Evolutionary conservation across 176 grass and related monocot genomes (phyloP).

Genomic region (Hyparrhenia diplandra): DNA sequence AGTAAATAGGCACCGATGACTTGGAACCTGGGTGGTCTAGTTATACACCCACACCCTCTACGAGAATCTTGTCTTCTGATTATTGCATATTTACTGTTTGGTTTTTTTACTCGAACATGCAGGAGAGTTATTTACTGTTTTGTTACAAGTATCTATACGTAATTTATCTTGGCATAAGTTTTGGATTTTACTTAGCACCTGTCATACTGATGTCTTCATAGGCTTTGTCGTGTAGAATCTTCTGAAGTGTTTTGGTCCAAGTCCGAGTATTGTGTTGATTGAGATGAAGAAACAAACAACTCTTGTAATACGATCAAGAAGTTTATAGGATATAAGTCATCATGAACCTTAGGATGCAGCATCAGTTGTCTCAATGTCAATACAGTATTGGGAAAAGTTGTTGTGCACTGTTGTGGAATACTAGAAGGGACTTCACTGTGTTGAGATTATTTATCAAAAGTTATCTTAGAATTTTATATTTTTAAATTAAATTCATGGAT

Average conservation of each 20-base stretch:
- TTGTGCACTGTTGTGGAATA: not conserved
- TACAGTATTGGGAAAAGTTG: conserved; percentile 7
- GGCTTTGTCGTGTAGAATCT: not conserved
- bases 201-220: not conserved
- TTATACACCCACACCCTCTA: not conserved
- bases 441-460: not conserved
- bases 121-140: not conserved
- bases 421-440: not conserved
- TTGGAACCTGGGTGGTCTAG: not conserved
- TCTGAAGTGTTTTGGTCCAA: not conserved
- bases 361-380: not conserved
- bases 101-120: not conserved
- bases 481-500: not conserved
- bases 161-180: not conserved
- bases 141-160: not conserved
- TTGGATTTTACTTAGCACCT: conserved; percentile 2
- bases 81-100: not conserved
- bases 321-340: not conserved
- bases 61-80: not conserved
- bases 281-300: not conserved
- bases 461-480: conserved; percentile 1
- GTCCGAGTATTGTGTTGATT: conserved; percentile 1
- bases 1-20: not conserved
- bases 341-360: not conserved
- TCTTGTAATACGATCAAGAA: not conserved